Conservation (phyloP, 371 early-diverging fungal genomes). For the Entomophthora muscae region DNA sequence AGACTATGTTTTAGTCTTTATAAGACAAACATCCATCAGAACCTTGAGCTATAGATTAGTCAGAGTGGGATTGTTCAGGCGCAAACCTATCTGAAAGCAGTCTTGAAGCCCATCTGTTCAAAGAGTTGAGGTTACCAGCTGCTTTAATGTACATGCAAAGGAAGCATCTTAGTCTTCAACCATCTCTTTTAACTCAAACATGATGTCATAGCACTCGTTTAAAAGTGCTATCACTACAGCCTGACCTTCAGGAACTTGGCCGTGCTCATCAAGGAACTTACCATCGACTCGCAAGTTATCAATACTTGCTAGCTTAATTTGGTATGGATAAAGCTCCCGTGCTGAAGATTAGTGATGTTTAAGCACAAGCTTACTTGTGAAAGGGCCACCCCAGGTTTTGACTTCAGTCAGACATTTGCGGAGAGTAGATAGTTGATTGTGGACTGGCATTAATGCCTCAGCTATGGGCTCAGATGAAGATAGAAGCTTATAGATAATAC, state of each 20-base stretch:
- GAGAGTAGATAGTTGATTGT: constrained; percentile 69
- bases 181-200: constrained; percentile 44
- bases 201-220: constrained; percentile 75
- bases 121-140: neutral
- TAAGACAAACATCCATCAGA: no score
- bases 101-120: no score
- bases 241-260: constrained; percentile 72
- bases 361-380: constrained; percentile 25
- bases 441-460: constrained; percentile 63
- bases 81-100: no score
- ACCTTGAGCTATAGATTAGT: no score
- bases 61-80: no score
- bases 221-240: constrained; percentile 64
- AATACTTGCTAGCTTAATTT: constrained; percentile 68
- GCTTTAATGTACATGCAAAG: neutral
- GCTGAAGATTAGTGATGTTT: constrained; percentile 15
- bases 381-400: constrained; percentile 60
- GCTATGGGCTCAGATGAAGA: constrained; percentile 73
- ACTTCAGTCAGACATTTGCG: constrained; percentile 65
- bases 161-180: constrained; percentile 14
- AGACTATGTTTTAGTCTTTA: no score
- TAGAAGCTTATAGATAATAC: constrained; percentile 63
- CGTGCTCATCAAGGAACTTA: constrained; percentile 66
- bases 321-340: constrained; percentile 74
- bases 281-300: constrained; percentile 71